phyloP scores from a whole-genome alignment of 2,329 filamentous ascomycete genomes.

The Septoria petroselini region DNA sequence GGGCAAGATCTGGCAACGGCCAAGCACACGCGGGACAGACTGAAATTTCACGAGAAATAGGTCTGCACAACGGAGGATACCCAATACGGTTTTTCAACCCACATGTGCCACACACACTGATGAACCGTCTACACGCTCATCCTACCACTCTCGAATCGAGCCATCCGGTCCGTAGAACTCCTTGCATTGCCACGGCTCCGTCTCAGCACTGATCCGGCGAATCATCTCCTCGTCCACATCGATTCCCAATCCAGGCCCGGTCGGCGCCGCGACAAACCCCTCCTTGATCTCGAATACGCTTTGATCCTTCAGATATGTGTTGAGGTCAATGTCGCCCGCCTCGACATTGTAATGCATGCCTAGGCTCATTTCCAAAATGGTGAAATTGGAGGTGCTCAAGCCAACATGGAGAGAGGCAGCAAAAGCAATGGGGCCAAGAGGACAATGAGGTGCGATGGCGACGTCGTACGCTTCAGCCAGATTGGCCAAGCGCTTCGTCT shows the following conservation, averaged over 20 bases:
- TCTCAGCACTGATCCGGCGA: constrained; percentile 55
- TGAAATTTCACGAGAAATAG: too few relatives aligned
- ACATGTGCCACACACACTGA: too few relatives aligned
- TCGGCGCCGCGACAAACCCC: constrained; percentile 31
- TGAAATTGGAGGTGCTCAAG: constrained; percentile 60
- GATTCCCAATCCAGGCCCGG: constrained; percentile 35
- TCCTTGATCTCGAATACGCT: constrained; percentile 33
- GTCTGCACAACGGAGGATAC: too few relatives aligned
- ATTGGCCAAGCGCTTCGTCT: constrained; percentile 64
- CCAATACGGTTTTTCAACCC: too few relatives aligned
- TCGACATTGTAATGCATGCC: constrained; percentile 74
- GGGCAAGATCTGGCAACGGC: too few relatives aligned
- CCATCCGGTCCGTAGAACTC: constrained; percentile 67
- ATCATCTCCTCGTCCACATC: constrained; percentile 63
- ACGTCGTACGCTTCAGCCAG: constrained; percentile 70
- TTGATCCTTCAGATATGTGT: constrained; percentile 34
- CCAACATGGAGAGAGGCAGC: constrained; percentile 69
- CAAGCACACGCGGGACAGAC: too few relatives aligned
- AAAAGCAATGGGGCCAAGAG: constrained; percentile 68
- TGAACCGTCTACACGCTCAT: too few relatives aligned
- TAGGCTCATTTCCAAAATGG: constrained; percentile 74
- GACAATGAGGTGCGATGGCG: constrained; percentile 70
- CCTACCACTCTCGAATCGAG: constrained; percentile 64
- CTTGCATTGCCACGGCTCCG: constrained; percentile 63
- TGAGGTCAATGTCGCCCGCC: constrained; percentile 60